Percentiles rank a stretch among this genome's conserved stretches.
Evolutionary conservation across 441 rosid species (phyloP).

Genomic region (Adansonia rubrostipa): DNA sequence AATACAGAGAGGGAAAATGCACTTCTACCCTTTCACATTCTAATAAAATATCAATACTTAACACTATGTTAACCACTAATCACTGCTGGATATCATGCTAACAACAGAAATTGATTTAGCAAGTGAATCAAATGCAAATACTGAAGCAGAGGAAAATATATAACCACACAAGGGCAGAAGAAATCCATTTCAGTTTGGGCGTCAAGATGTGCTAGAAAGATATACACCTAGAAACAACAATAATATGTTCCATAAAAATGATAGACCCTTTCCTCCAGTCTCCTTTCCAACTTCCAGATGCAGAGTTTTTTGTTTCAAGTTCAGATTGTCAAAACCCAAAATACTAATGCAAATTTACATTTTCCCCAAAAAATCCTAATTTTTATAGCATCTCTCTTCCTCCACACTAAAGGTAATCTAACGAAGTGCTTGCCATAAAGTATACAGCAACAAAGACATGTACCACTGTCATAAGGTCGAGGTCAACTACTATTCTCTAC

Average conservation of each 20-base stretch:
- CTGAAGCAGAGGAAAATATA: conserved; percentile 6
- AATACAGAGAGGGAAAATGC: neutral
- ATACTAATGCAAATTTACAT: neutral
- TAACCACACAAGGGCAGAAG: neutral
- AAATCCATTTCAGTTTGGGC: neutral
- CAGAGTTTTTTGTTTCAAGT: neutral
- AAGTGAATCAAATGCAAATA: neutral
- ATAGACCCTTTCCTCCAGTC: neutral
- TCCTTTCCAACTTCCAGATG: neutral
- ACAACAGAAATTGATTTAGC: neutral
- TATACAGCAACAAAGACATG: neutral
- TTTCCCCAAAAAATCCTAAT: neutral
- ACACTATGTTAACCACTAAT: neutral
- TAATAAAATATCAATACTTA: neutral
- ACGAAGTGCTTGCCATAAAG: neutral
- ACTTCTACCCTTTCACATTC: neutral
- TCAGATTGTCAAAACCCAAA: conserved; percentile 5
- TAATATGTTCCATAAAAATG: neutral
- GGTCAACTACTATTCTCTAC: neutral
- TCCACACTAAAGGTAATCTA: neutral
- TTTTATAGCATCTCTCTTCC: neutral
- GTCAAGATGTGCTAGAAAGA: neutral
- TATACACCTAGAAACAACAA: neutral
- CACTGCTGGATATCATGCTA: neutral
- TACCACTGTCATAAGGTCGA: neutral